A percentile compares a stretch with the other conserved stretches of the same genome.
Conservation (phyloP, 176 grass and related monocot species). For the Triticum urartu region DNA sequence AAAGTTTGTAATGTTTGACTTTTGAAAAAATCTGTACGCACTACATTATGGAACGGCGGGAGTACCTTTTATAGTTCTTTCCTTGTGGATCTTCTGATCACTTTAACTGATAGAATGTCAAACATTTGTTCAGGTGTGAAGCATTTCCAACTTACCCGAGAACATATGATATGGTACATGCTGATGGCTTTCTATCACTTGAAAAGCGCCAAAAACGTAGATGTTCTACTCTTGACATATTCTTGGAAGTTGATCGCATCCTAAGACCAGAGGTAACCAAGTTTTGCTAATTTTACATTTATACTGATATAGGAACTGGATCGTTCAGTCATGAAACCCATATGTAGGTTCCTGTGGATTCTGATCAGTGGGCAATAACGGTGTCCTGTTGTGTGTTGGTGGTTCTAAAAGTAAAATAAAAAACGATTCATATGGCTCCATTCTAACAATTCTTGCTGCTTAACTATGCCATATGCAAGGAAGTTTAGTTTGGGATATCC, state of each 20-base stretch:
- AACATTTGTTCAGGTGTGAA: slow-evolving; percentile 77
- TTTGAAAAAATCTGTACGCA: no score
- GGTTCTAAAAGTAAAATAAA: slow-evolving; percentile 12
- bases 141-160: slow-evolving; percentile 96
- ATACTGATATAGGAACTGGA: background rate
- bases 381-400: background rate
- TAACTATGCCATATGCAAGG: background rate
- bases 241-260: slow-evolving; percentile 96
- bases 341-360: background rate
- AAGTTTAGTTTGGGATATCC: background rate
- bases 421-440: background rate
- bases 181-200: slow-evolving; percentile 87
- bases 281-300: slow-evolving; percentile 1
- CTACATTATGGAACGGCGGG: no score
- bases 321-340: background rate
- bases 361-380: background rate
- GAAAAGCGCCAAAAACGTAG: slow-evolving; percentile 55
- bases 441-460: slow-evolving; percentile 11
- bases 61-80: background rate
- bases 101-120: slow-evolving; percentile 19
- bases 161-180: slow-evolving; percentile 99
- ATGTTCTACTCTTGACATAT: slow-evolving; percentile 84
- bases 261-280: slow-evolving; percentile 88
- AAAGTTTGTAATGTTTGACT: no score
- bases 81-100: slow-evolving; percentile 13